phyloP scores from a whole-genome alignment of 2,329 filamentous ascomycete genomes.

The Neonectria sp. region DNA sequence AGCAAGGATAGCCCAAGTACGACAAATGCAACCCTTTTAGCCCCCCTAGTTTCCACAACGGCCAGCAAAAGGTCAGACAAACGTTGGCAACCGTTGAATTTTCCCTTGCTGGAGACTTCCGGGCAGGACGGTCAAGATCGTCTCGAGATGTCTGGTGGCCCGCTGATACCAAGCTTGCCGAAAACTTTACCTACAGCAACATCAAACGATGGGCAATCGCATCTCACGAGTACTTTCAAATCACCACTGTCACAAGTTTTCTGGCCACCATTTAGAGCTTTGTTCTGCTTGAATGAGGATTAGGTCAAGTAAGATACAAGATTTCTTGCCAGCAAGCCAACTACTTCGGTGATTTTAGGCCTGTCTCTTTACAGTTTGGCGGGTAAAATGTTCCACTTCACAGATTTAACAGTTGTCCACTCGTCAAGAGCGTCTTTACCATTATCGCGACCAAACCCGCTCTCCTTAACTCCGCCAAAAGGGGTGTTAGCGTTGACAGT shows the following conservation, averaged over 20 bases:
- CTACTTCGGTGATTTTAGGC: background rate
- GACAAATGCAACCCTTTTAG: background rate
- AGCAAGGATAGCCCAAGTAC: background rate
- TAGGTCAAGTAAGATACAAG: background rate
- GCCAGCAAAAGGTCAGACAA: background rate
- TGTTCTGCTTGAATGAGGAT: background rate
- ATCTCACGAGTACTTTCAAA: background rate
- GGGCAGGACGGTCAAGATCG: background rate
- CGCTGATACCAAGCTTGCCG: background rate
- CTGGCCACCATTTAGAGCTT: background rate
- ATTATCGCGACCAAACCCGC: slow-evolving; percentile 51
- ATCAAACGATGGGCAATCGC: background rate
- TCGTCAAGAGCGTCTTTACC: slow-evolving; percentile 51
- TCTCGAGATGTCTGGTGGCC: background rate
- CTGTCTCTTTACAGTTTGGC: slow-evolving; percentile 23
- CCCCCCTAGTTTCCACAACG: no score
- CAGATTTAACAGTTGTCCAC: slow-evolving; percentile 49
- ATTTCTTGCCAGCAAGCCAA: background rate
- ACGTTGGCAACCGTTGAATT: no score
- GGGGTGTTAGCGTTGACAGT: slow-evolving; percentile 47
- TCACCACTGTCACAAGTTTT: background rate
- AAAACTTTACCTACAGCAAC: background rate
- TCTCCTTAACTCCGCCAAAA: slow-evolving; percentile 54
- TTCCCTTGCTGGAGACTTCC: no score
- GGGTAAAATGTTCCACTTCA: slow-evolving; percentile 43